These are phyloP conservation scores for Penicillium goetzii DNA, from an alignment of 495 filamentous ascomycete species.

Conservation along the genomic window DNA sequence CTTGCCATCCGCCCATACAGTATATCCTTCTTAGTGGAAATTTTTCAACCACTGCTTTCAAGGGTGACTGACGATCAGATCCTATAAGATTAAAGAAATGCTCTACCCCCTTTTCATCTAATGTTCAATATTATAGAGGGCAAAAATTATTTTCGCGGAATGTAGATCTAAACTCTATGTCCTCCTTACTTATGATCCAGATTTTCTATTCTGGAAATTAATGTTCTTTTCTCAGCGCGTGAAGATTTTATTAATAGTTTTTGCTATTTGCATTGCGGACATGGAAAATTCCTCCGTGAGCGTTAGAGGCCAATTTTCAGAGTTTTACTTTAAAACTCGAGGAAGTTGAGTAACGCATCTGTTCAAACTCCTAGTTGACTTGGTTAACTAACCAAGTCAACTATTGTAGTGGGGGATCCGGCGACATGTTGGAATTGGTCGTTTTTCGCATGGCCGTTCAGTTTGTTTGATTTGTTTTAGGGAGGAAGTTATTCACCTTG, in stretches of 20 bases:
- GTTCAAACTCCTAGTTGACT: too few species aligned
- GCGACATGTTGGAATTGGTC: too few species aligned
- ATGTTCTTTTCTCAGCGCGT: neutral
- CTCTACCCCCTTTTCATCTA: neutral
- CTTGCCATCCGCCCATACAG: neutral
- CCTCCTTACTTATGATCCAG: neutral
- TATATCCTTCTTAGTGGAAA: neutral
- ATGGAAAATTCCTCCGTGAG: too few species aligned
- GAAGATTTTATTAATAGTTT: neutral
- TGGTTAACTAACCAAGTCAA: too few species aligned
- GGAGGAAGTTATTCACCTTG: too few species aligned
- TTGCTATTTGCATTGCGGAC: neutral
- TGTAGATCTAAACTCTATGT: neutral
- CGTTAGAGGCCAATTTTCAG: too few species aligned
- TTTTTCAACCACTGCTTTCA: neutral
- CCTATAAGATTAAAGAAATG: neutral
- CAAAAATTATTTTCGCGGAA: neutral
- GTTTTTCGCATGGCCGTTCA: too few species aligned
- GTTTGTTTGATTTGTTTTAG: too few species aligned
- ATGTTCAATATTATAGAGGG: neutral
- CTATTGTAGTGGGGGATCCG: too few species aligned
- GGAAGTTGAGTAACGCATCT: too few species aligned
- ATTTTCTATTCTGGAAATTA: neutral
- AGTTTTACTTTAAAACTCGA: too few species aligned
- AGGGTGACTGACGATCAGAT: neutral